phyloP scores from a whole-genome alignment of 169 alveolate species.

The Ophryocystis elektroscirrha region DNA sequence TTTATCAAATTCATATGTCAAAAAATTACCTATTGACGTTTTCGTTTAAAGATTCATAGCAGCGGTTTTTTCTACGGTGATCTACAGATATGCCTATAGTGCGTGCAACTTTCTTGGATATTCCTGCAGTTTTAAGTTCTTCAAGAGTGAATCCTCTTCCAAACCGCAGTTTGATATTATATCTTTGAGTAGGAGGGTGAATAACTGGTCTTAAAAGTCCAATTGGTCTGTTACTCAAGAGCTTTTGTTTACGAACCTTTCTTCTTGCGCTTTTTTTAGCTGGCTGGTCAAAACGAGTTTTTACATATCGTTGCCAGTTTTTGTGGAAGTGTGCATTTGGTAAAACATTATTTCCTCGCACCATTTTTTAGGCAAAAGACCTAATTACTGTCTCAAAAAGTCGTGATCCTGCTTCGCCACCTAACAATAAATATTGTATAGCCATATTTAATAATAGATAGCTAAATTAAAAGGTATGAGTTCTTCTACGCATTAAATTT shows the following conservation, averaged over 20 bases:
- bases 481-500: no score
- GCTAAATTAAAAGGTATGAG: no score
- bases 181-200: conserved; percentile 79
- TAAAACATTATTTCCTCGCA: conserved; percentile 82
- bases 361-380: no score
- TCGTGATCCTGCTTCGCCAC: no score
- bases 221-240: conserved; percentile 78
- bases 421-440: no score
- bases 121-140: conserved; percentile 80
- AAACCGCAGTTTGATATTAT: conserved; percentile 74
- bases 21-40: no score
- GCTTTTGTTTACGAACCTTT: conserved; percentile 56
- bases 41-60: conserved; percentile 65
- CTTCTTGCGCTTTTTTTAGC: conserved; percentile 78
- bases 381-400: no score
- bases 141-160: conserved; percentile 96
- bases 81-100: conserved; percentile 94
- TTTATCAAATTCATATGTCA: no score
- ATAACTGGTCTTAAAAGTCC: conserved; percentile 70
- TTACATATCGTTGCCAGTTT: conserved; percentile 84
- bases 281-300: conserved; percentile 91
- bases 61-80: conserved; percentile 83
- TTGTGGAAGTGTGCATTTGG: conserved; percentile 90
- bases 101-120: conserved; percentile 71
- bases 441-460: no score